A percentile compares a stretch with the other conserved stretches of the same genome.
Evolutionary conservation across 495 filamentous ascomycete genomes (phyloP).

Genomic region (Opeltia flavorubescens): DNA sequence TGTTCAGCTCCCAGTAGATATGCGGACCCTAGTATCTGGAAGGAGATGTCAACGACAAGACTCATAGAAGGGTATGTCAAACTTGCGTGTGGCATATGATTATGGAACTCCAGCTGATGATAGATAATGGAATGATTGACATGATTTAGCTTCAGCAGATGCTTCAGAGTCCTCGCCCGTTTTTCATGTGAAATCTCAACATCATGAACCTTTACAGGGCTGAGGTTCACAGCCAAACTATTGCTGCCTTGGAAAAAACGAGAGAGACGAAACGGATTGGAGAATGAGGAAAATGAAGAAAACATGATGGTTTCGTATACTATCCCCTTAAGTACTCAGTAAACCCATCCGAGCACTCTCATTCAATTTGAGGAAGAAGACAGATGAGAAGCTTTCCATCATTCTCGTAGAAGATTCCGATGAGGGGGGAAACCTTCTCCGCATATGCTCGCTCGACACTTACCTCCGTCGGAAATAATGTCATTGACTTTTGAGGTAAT

Average conservation of each 20-base stretch:
- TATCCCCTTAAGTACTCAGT: no score
- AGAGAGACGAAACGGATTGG: conserved; percentile 15
- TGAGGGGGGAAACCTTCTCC: no score
- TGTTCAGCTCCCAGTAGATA: conserved; percentile 67
- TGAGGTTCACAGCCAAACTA: conserved; percentile 35
- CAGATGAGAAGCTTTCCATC: no score
- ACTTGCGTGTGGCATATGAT: conserved; percentile 71
- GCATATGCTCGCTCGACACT: no score
- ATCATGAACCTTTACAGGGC: conserved; percentile 56
- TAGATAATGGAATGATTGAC: conserved; percentile 75
- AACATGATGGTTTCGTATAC: no score
- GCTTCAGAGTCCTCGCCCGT: conserved; percentile 68
- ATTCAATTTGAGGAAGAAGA: no score
- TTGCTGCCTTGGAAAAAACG: conserved; percentile 10
- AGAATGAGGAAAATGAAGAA: conserved; percentile 19
- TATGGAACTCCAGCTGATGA: conserved; percentile 65
- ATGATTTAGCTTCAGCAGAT: conserved; percentile 83
- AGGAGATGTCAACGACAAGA: conserved; percentile 6
- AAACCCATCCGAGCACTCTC: no score
- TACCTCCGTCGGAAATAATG: no score
- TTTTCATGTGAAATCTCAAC: conserved; percentile 70
- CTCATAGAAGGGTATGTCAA: neutral
- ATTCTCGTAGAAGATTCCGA: no score
- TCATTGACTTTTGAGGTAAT: no score
- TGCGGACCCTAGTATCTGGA: conserved; percentile 57